A percentile compares a stretch with the other conserved stretches of the same genome.
Evolutionary conservation across 345 rosid genomes (phyloP).

Genomic region (Gossypium longicalyx): DNA sequence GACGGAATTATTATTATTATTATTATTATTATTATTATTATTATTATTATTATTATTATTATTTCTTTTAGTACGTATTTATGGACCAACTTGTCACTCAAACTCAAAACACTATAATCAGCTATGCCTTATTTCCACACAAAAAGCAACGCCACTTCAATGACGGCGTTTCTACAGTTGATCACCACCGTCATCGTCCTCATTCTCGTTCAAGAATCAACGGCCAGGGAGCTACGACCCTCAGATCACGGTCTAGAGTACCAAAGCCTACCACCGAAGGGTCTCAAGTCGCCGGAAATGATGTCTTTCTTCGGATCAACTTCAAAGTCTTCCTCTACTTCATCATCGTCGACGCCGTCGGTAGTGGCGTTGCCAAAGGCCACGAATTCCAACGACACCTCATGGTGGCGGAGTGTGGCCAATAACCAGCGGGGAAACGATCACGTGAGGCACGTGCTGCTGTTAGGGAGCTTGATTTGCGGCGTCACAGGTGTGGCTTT

Average conservation of each 20-base stretch:
- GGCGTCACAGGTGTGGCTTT: constrained; percentile 54
- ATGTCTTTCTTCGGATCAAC: constrained; percentile 46
- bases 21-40: too few species aligned
- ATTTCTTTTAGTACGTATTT: not conserved
- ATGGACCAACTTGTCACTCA: not conserved
- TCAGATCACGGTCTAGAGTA: constrained; percentile 65
- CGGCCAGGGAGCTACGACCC: constrained; percentile 56
- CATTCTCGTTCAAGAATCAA: constrained; percentile 20
- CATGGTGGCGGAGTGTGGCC: constrained; percentile 37
- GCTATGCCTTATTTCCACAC: not conserved
- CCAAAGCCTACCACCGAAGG: constrained; percentile 35
- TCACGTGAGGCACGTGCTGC: constrained; percentile 54
- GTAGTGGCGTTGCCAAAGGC: constrained; percentile 44
- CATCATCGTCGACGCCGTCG: constrained; percentile 16
- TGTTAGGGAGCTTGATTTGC: constrained; percentile 54
- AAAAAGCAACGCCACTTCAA: not conserved
- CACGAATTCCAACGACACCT: constrained; percentile 34
- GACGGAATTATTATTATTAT: too few species aligned
- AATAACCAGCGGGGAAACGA: constrained; percentile 18
- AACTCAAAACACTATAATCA: not conserved
- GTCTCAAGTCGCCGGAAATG: constrained; percentile 39
- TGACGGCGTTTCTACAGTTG: constrained; percentile 7
- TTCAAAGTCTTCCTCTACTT: constrained; percentile 11
- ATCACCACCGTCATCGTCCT: constrained; percentile 21
- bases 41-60: too few species aligned